phyloP scores from a whole-genome alignment of 768 basidiomycete genomes.

The Tremella fuciformis region DNA sequence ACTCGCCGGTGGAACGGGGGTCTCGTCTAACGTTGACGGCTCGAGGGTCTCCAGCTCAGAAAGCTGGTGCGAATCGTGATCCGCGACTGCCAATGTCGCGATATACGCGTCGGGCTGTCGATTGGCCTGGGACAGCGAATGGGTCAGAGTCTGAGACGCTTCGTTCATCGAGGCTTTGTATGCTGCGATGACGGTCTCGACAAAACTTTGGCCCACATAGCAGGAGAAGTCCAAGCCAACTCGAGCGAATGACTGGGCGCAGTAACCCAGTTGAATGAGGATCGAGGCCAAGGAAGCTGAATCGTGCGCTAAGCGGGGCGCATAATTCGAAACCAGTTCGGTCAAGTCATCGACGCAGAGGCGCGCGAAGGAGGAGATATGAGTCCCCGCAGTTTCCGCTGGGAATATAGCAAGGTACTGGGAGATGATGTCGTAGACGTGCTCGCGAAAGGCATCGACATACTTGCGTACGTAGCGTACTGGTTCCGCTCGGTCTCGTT shows the following conservation, averaged over 20 bases:
- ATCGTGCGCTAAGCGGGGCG: constrained; percentile 57
- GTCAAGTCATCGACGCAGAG: constrained; percentile 44
- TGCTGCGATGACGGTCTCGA: constrained; percentile 61
- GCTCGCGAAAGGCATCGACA: constrained; percentile 86
- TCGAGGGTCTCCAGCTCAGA: constrained; percentile 10
- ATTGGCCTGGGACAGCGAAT: constrained; percentile 34
- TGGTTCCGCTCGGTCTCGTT: constrained; percentile 67
- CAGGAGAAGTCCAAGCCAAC: constrained; percentile 85
- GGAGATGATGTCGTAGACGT: constrained; percentile 84
- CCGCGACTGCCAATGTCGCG: constrained; percentile 33
- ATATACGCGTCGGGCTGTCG: constrained; percentile 29
- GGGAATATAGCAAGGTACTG: constrained; percentile 88
- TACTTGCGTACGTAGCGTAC: constrained; percentile 78
- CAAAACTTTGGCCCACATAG: constrained; percentile 66
- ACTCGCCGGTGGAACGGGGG: constrained; percentile 61
- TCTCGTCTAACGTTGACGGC: constrained; percentile 46
- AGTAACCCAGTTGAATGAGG: constrained; percentile 90
- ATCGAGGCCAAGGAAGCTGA: constrained; percentile 69
- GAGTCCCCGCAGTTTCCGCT: constrained; percentile 54
- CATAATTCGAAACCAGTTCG: constrained; percentile 58
- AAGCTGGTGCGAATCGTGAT: constrained; percentile 34
- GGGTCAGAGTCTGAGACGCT: constrained; percentile 48
- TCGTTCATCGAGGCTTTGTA: constrained; percentile 59
- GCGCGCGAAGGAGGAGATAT: constrained; percentile 66
- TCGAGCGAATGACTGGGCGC: constrained; percentile 84